phyloP scores from a whole-genome alignment of 495 filamentous ascomycete species.

The Letharia columbiana region DNA sequence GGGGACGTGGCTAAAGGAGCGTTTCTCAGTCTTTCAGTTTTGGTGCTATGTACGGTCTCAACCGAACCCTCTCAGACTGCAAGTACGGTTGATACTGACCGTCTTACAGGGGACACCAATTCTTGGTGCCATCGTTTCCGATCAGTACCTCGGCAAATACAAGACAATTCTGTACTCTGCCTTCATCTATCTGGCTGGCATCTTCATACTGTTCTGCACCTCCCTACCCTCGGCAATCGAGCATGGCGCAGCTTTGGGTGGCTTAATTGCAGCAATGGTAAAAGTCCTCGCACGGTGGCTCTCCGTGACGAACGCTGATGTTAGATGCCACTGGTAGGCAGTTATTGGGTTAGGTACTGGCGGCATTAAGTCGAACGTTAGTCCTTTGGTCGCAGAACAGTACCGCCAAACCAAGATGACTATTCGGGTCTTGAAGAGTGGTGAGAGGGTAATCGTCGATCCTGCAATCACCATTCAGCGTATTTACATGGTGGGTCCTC shows the following conservation, averaged over 20 bases:
- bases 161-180: conserved; percentile 57
- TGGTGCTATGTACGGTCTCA: conserved; percentile 63
- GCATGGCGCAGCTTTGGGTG: conserved; percentile 41
- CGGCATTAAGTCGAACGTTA: conserved; percentile 66
- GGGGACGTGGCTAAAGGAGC: neutral
- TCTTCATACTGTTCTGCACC: conserved; percentile 42
- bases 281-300: neutral
- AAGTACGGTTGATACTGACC: conserved; percentile 54
- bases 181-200: conserved; percentile 39
- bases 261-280: conserved; percentile 42
- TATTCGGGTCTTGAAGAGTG: conserved; percentile 44
- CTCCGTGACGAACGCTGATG: neutral
- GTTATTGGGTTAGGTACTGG: conserved; percentile 49
- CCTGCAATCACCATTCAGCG: conserved; percentile 65
- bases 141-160: conserved; percentile 60
- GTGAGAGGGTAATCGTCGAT: conserved; percentile 68
- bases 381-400: conserved; percentile 60
- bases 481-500: conserved; percentile 48
- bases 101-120: conserved; percentile 46
- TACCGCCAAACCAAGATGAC: conserved; percentile 56
- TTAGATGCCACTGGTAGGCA: conserved; percentile 17
- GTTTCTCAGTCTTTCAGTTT: conserved; percentile 35
- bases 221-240: conserved; percentile 39
- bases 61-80: conserved; percentile 58
- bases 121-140: conserved; percentile 61